Conservation (phyloP, 208 protist genomes). For the Trichomonas vaginalis region DNA sequence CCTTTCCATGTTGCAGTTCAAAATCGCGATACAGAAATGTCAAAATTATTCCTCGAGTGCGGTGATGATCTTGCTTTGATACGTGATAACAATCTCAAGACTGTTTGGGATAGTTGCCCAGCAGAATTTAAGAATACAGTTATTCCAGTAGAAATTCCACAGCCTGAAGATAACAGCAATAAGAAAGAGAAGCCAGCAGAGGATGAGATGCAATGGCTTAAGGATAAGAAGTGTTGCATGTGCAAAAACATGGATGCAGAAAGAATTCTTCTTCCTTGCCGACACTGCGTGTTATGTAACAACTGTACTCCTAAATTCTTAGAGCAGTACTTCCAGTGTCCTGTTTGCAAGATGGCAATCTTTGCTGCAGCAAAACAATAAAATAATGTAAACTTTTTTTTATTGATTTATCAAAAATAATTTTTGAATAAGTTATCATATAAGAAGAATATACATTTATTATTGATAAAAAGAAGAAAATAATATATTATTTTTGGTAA, state of each 20-base stretch:
- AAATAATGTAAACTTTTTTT: background rate
- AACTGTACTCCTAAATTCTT: background rate
- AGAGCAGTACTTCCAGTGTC: background rate
- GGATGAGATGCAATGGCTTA: background rate
- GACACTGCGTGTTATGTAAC: background rate
- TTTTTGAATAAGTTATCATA: too few species aligned
- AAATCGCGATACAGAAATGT: background rate
- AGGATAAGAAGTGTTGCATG: background rate
- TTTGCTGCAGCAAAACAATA: background rate
- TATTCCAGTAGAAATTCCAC: background rate
- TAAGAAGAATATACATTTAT: too few species aligned
- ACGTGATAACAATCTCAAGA: background rate
- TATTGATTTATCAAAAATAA: too few species aligned
- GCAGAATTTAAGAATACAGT: background rate
- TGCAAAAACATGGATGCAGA: background rate
- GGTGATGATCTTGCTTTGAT: background rate
- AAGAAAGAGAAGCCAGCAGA: background rate
- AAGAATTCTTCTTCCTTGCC: background rate
- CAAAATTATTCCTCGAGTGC: background rate
- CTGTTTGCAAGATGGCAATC: background rate
- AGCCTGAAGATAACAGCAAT: background rate
- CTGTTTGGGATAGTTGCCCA: background rate
- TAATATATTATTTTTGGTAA: too few species aligned
- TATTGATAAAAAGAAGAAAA: too few species aligned
- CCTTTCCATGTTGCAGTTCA: conserved; percentile 2